These are phyloP conservation scores for Yamagishiella unicocca DNA, from an alignment of 139 green algal species.

Conservation along the genomic window DNA sequence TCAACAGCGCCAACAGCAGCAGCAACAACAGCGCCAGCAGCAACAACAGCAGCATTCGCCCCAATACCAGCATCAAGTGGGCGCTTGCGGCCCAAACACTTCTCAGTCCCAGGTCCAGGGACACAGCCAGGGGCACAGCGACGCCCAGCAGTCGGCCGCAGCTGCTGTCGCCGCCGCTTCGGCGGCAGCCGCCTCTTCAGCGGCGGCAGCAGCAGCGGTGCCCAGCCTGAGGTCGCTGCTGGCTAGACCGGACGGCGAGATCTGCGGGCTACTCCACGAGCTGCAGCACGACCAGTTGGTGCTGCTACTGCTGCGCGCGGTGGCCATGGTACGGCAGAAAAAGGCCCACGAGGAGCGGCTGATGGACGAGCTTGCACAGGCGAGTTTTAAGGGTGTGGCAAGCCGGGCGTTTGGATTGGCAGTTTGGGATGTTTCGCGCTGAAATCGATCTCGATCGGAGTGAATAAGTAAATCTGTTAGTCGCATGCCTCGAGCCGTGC, in stretches of 20 bases:
- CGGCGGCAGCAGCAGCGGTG: neutral
- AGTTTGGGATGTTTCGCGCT: no score
- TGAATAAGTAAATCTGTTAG: no score
- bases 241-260: neutral
- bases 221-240: slow-evolving; percentile 21
- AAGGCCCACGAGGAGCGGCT: slow-evolving; percentile 30
- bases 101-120: neutral
- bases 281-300: neutral
- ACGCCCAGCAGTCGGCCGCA: neutral
- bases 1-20: neutral
- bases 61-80: neutral
- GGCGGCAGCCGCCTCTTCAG: neutral
- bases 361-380: slow-evolving; percentile 35
- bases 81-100: neutral
- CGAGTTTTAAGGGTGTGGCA: no score
- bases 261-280: neutral
- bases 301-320: slow-evolving; percentile 17
- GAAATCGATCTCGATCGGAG: no score
- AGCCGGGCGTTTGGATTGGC: no score
- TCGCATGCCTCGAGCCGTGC: no score
- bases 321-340: neutral
- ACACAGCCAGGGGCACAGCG: neutral
- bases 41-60: neutral
- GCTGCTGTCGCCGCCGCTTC: neutral
- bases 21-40: neutral